phyloP scores from a whole-genome alignment of 2,329 filamentous ascomycete species.

The Chrysoporthe austroafricana region DNA sequence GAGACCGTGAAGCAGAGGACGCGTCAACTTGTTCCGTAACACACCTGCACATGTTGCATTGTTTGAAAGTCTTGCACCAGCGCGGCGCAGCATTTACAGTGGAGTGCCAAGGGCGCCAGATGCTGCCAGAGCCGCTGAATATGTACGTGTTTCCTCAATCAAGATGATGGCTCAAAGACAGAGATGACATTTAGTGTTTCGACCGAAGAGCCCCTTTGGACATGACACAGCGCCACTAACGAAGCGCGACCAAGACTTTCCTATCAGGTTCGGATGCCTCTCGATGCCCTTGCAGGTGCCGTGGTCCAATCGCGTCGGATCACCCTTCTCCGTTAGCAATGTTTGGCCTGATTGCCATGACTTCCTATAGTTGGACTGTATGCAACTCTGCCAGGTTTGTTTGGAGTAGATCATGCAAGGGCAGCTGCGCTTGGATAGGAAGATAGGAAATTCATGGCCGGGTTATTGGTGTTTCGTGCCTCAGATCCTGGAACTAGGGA shows the following conservation, averaged over 20 bases:
- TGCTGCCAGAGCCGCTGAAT: background rate
- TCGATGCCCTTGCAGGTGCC: background rate
- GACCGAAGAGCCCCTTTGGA: background rate
- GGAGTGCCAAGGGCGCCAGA: background rate
- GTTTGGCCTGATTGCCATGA: background rate
- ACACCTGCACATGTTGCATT: background rate
- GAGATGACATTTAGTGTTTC: background rate
- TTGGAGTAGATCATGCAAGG: background rate
- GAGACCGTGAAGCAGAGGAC: background rate
- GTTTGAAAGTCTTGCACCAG: background rate
- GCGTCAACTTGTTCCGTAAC: background rate
- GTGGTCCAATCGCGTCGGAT: background rate
- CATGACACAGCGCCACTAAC: background rate
- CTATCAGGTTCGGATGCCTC: background rate
- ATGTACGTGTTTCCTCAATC: background rate
- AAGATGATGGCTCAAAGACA: background rate
- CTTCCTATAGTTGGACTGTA: background rate
- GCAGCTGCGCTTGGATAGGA: background rate
- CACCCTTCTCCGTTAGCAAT: background rate
- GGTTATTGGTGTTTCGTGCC: slow-evolving; percentile 5
- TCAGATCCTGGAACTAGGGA: slow-evolving; percentile 4
- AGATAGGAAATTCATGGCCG: too few species aligned
- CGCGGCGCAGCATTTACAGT: background rate
- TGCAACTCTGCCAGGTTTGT: background rate
- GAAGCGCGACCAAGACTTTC: background rate